phyloP scores from a whole-genome alignment of 164 flowering plant genomes.

The Akebia trifoliata region DNA sequence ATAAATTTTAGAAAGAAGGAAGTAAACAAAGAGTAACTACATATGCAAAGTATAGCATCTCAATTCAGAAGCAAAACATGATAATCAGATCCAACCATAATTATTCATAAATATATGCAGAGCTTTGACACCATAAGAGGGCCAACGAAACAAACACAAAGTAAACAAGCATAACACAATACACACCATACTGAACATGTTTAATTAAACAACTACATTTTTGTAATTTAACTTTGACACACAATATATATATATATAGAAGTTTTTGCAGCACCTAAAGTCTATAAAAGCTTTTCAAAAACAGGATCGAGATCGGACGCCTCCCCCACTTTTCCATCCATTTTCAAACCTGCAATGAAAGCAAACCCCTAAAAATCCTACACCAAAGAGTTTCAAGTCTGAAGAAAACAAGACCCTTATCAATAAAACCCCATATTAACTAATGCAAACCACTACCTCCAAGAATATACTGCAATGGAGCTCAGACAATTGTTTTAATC shows the following conservation, averaged over 20 bases:
- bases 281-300: slow-evolving; percentile 8
- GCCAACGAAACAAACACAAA: background rate
- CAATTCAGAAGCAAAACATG: no score
- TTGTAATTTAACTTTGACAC: slow-evolving; percentile 6
- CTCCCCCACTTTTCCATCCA: background rate
- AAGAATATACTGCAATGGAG: background rate
- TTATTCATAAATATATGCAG: background rate
- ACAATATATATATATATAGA: no score
- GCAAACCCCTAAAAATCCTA: slow-evolving; percentile 14
- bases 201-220: background rate
- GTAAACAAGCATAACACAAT: background rate
- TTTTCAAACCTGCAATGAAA: slow-evolving; percentile 10
- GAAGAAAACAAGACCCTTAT: slow-evolving; percentile 5
- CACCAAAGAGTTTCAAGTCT: background rate
- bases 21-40: no score
- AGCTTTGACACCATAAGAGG: no score
- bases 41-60: no score
- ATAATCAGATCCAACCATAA: background rate
- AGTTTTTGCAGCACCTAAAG: slow-evolving; percentile 14
- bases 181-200: background rate
- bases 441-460: background rate
- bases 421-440: background rate
- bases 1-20: no score
- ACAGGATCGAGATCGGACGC: slow-evolving; percentile 6
- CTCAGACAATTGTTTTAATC: background rate